Base-by-base conservation (phyloP, 2,329 filamentous ascomycete species). In the Fusarium sororula region DNA sequence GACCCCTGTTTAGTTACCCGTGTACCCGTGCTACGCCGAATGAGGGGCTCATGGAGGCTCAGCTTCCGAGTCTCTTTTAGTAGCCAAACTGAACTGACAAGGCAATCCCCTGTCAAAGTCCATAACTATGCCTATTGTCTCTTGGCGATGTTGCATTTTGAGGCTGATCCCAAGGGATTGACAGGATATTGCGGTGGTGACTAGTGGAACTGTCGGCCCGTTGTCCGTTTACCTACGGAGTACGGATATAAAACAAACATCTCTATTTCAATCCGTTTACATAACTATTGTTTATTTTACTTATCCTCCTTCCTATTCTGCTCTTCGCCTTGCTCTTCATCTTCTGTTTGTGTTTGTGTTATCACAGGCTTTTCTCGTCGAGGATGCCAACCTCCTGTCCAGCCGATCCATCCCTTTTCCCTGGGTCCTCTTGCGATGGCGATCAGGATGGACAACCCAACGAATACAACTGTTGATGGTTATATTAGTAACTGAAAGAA, bases 351-450 rank as follows among this genome's bases (percentile, higher is more conserved):
- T 6, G 53, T 39, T 20, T 63, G 70, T 37, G 37, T 59, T 37
- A 32, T 38, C 20, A 39, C 57, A 24, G 38, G n/a, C n/a, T 60
- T 63, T 37, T 73, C 69, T 53, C 64, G 69, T 53, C 72, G 67
- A 20, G 68, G 72, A 55, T 66, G 70, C 76, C 76, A 82, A 1
- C 80, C 80, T 13, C 80, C 80, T 57, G 63, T 72, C 80, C 80
- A 82, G 12, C 80, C 80, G 44, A 81, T 24, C 80, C 80, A 82
- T 3, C 80, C 76, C 5, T 64, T 76, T 61, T 81, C 80, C 39
- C 77, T 73, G 1, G 80, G 80, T 0, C 80, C 80, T 64, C 79
- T 75, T 13, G 68, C 59, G 7, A 81, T 37, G 20, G 77, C 85
- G 6, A 80, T 45, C 14, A 79, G 12, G 13, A 81, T 73, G 5